phyloP scores from a whole-genome alignment of 163 green algal genomes.

The Scenedesmus sp. region DNA sequence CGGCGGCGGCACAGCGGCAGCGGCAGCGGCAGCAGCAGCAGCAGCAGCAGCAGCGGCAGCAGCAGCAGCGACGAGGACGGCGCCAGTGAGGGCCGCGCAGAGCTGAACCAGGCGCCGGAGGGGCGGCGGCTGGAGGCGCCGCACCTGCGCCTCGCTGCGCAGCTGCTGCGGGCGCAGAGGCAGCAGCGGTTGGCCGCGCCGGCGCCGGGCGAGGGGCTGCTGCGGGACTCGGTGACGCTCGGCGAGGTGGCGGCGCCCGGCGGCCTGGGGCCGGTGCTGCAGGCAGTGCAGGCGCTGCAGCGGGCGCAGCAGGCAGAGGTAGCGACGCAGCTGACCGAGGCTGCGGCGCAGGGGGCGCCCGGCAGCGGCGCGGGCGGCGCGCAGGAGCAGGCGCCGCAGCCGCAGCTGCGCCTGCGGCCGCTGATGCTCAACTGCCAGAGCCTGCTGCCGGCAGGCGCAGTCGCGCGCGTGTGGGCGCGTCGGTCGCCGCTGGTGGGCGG shows the following conservation, averaged over 20 bases:
- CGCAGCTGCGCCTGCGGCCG: background rate
- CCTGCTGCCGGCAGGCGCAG: conserved; percentile 5
- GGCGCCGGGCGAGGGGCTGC: too few relatives aligned
- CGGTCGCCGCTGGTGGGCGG: too few relatives aligned
- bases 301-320: background rate
- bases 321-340: background rate
- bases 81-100: too few relatives aligned
- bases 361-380: background rate
- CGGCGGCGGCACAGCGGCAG: background rate
- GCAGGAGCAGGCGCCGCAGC: conserved; percentile 13
- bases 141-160: conserved; percentile 1
- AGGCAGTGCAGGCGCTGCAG: conserved; percentile 14
- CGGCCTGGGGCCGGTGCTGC: background rate
- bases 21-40: conserved; percentile 11
- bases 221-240: too few relatives aligned
- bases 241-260: too few relatives aligned
- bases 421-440: background rate
- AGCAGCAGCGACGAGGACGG: background rate
- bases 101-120: too few relatives aligned
- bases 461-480: too few relatives aligned
- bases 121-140: background rate
- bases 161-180: conserved; percentile 9
- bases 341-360: background rate
- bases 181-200: too few relatives aligned
- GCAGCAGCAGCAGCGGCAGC: background rate